Evolutionary conservation across 2,329 filamentous ascomycete species (phyloP).

Genomic region (Xylaria arbuscula): DNA sequence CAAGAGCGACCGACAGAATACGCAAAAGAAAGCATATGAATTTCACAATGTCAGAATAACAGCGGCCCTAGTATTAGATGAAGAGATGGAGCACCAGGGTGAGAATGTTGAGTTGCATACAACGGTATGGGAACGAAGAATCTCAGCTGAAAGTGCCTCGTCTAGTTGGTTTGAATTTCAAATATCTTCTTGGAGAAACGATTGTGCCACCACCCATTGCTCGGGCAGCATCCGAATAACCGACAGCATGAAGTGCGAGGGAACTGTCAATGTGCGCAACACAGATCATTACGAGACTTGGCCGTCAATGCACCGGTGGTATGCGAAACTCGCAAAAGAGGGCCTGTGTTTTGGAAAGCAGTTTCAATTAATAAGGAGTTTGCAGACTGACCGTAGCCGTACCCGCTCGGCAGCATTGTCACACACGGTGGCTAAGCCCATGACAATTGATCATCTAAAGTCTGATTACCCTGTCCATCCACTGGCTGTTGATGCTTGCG

Average conservation of each 20-base stretch:
- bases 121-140: slow-evolving; percentile 18
- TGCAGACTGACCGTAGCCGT: slow-evolving; percentile 14
- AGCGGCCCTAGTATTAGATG: slow-evolving; percentile 9
- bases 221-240: slow-evolving; percentile 30
- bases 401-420: not conserved
- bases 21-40: no score
- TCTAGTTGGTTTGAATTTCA: slow-evolving; percentile 37
- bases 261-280: not conserved
- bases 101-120: slow-evolving; percentile 29
- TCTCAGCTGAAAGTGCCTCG: slow-evolving; percentile 11
- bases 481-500: slow-evolving; percentile 18
- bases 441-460: not conserved
- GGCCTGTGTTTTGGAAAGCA: no score
- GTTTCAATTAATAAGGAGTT: no score
- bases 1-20: no score
- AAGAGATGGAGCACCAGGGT: not conserved
- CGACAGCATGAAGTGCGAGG: not conserved
- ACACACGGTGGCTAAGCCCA: not conserved
- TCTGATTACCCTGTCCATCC: slow-evolving; percentile 27
- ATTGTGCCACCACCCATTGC: slow-evolving; percentile 30
- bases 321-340: no score
- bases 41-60: slow-evolving; percentile 20
- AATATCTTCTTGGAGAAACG: slow-evolving; percentile 32
- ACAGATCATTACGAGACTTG: slow-evolving; percentile 1
- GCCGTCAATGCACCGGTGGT: slow-evolving; percentile 28